Evolutionary conservation across 2,329 filamentous ascomycete genomes (phyloP).

Genomic region (Aspergillus hortae): DNA sequence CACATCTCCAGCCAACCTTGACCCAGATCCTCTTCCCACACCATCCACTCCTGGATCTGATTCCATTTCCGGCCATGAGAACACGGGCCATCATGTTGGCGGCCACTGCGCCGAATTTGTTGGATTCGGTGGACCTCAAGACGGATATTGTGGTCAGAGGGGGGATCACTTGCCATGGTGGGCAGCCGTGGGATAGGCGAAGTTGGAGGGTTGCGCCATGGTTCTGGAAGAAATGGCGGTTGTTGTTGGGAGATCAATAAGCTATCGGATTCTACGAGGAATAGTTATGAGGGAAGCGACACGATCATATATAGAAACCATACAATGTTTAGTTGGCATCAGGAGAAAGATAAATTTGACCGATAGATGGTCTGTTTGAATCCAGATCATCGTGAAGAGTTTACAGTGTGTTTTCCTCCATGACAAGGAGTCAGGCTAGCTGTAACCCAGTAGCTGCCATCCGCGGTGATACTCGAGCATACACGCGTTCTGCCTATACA

Average conservation of each 20-base stretch:
- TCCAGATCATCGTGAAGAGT: too few species aligned
- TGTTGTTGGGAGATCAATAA: background rate
- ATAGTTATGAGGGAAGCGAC: too few species aligned
- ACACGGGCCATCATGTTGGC: conserved; percentile 31
- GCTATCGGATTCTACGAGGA: too few species aligned
- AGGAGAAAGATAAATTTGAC: too few species aligned
- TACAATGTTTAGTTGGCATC: too few species aligned
- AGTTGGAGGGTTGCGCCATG: conserved; percentile 27
- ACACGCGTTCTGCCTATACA: too few species aligned
- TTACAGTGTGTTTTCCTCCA: too few species aligned
- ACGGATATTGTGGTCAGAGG: conserved; percentile 31
- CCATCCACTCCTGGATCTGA: conserved; percentile 35
- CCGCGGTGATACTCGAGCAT: too few species aligned
- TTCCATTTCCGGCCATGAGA: conserved; percentile 34
- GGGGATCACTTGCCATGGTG: conserved; percentile 23
- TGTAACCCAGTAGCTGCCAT: too few species aligned
- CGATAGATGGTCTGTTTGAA: too few species aligned
- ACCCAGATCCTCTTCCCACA: conserved; percentile 39
- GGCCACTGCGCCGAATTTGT: conserved; percentile 25
- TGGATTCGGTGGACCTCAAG: conserved; percentile 36
- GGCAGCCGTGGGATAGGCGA: conserved; percentile 34
- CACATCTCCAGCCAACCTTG: conserved; percentile 34
- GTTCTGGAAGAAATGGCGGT: conserved; percentile 30
- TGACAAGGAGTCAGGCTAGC: too few species aligned
- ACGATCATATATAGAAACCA: too few species aligned